phyloP scores from a whole-genome alignment of 1,139 yeast species.

The Pichia kudriavzevii region DNA sequence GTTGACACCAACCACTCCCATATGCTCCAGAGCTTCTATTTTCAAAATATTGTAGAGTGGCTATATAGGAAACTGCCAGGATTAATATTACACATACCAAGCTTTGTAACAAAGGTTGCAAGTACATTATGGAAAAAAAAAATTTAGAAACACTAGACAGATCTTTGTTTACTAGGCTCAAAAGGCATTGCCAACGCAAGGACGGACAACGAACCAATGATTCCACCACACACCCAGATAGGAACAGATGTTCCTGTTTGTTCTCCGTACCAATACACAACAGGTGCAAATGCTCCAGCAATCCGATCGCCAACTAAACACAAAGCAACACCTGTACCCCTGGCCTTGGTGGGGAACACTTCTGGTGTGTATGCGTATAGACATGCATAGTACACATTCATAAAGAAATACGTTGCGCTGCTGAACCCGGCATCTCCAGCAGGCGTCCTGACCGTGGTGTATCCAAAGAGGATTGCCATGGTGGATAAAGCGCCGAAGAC shows the following conservation, averaged over 20 bases:
- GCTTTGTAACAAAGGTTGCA: no score
- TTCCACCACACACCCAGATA: conserved; percentile 50
- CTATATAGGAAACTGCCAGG: no score
- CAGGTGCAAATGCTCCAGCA: conserved; percentile 44
- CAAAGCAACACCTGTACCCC: conserved; percentile 51
- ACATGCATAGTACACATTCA: conserved; percentile 48
- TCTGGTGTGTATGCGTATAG: conserved; percentile 56
- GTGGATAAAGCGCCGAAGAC: conserved; percentile 44
- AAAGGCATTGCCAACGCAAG: conserved; percentile 39
- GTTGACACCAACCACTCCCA: no score
- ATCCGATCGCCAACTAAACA: conserved; percentile 41
- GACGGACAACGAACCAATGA: conserved; percentile 38
- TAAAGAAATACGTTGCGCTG: conserved; percentile 42
- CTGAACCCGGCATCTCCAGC: conserved; percentile 47
- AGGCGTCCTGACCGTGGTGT: conserved; percentile 45
- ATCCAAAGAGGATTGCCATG: conserved; percentile 51
- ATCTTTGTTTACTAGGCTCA: conserved; percentile 33
- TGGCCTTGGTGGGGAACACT: conserved; percentile 46
- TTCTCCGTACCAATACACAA: conserved; percentile 39
- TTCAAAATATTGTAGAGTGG: no score
- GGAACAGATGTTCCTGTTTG: conserved; percentile 39
- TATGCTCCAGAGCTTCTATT: no score
- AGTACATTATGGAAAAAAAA: no score
- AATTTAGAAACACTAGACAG: no score
- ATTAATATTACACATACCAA: no score